A percentile compares a stretch with the other conserved stretches of the same genome.
phyloP scores from a whole-genome alignment of 176 grass and related monocot species.

The Typha latifolia region DNA sequence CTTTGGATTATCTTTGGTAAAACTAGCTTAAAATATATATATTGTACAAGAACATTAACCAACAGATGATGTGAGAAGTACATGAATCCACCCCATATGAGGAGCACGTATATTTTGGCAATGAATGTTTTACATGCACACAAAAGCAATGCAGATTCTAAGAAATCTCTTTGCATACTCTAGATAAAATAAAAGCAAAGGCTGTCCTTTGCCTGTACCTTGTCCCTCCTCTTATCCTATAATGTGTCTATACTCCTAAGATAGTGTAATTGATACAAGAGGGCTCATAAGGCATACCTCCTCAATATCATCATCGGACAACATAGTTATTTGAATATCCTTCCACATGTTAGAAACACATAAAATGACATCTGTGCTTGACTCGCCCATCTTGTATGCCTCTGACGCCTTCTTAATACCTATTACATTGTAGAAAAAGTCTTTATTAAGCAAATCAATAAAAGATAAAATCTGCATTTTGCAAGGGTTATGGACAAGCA shows the following conservation, averaged over 20 bases:
- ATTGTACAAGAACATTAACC: too few relatives aligned
- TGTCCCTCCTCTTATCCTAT: background rate
- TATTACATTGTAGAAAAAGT: conserved; percentile 17
- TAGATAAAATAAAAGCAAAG: too few relatives aligned
- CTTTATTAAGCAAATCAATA: background rate
- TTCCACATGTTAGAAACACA: conserved; percentile 36
- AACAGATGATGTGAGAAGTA: too few relatives aligned
- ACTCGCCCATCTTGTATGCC: conserved; percentile 52
- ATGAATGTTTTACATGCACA: too few relatives aligned
- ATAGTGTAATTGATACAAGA: background rate
- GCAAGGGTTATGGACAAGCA: too few relatives aligned
- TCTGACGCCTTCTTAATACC: conserved; percentile 50
- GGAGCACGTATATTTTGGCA: too few relatives aligned
- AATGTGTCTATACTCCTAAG: background rate
- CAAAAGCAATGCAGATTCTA: too few relatives aligned
- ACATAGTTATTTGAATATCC: conserved; percentile 42
- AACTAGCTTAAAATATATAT: too few relatives aligned
- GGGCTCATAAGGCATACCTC: conserved; percentile 32
- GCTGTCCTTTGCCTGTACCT: too few relatives aligned
- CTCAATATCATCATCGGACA: conserved; percentile 61
- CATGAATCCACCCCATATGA: too few relatives aligned
- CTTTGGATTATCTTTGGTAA: too few relatives aligned
- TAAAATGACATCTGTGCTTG: conserved; percentile 51
- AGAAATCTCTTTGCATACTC: too few relatives aligned
- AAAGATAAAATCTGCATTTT: background rate